Base-by-base conservation (phyloP, 2,329 filamentous ascomycete species). In the Diaporthe sp. region DNA sequence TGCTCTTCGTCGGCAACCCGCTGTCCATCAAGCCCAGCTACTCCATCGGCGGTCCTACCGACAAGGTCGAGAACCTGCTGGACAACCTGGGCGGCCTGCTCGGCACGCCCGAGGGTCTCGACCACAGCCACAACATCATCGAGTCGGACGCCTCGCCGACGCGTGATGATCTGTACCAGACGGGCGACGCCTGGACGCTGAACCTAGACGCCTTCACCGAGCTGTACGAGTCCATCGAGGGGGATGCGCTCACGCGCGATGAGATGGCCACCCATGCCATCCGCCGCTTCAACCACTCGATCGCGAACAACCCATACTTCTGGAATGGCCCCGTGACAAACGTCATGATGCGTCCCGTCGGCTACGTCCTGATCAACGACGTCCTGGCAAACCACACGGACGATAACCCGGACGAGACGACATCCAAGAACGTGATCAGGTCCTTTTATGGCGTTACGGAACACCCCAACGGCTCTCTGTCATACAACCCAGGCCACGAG, bases 1-100 rank as follows among this genome's bases (percentile, higher is more conserved):
- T 84, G 19, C 81, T 87, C 39, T 85, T 82, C 80, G 83, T 81
- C 47, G 85, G 85, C 3, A 83, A 86, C 69, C 84, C 83, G 63
- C 85, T 65, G 39, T 65, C 61, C 39, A 1, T 30, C 19, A 25
- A 65, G 7, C 61, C 85, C 7, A 81, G 84, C 12, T 86, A 85
- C 76, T 86, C 85, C 2, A 86, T 87, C 56, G 85, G 84, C 22
- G 83, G 61, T 82, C 17, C 50, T 44, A 35, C 53, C 71, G 9
- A 47, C 53, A 10, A 35, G 15, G 55, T 47, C 17, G 32, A 56
- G 35, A 70, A 69, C 35, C 39, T 76, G 59, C 65, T 66, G 27
- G 53, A 66, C 50, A 58, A 53, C 61, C 77, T 77, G 71, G 61
- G 44, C 22, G 61, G 75, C n/a, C 63, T 78, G 17, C 39, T 76